These are phyloP conservation scores for Pseudoturritis turrita DNA, from an alignment of 345 rosid genomes.

Conservation along the genomic window DNA sequence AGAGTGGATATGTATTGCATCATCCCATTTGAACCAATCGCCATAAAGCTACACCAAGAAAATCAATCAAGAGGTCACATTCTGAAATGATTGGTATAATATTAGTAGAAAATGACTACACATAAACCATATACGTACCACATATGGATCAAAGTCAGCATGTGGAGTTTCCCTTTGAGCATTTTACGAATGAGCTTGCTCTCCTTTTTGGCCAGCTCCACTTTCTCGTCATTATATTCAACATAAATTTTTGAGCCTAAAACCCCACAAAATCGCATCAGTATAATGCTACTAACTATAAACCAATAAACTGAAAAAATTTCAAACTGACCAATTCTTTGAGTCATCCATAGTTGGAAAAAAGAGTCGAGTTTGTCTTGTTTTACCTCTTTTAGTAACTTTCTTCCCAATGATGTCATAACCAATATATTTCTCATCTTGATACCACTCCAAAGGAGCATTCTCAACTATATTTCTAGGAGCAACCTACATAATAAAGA, in stretches of 20 bases:
- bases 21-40: slow-evolving; percentile 86
- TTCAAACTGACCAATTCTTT: slow-evolving; percentile 59
- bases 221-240: slow-evolving; percentile 85
- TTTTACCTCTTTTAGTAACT: slow-evolving; percentile 73
- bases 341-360: slow-evolving; percentile 76
- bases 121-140: slow-evolving; percentile 43
- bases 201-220: slow-evolving; percentile 74
- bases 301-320: background rate
- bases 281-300: background rate
- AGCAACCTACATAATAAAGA: slow-evolving; percentile 46
- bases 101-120: background rate
- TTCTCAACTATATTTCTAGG: slow-evolving; percentile 84
- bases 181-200: slow-evolving; percentile 46
- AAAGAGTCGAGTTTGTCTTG: slow-evolving; percentile 79
- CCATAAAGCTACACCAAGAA: slow-evolving; percentile 57
- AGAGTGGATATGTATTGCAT: slow-evolving; percentile 80
- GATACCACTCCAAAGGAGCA: slow-evolving; percentile 86
- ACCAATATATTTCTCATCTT: slow-evolving; percentile 87
- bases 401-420: slow-evolving; percentile 79
- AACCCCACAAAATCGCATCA: slow-evolving; percentile 2
- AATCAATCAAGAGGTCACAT: slow-evolving; percentile 10
- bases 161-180: slow-evolving; percentile 87
- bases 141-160: slow-evolving; percentile 79
- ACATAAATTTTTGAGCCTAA: slow-evolving; percentile 81
- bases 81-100: background rate